Conservation (phyloP, 768 basidiomycete genomes). For the Pleurotus eryngii region DNA sequence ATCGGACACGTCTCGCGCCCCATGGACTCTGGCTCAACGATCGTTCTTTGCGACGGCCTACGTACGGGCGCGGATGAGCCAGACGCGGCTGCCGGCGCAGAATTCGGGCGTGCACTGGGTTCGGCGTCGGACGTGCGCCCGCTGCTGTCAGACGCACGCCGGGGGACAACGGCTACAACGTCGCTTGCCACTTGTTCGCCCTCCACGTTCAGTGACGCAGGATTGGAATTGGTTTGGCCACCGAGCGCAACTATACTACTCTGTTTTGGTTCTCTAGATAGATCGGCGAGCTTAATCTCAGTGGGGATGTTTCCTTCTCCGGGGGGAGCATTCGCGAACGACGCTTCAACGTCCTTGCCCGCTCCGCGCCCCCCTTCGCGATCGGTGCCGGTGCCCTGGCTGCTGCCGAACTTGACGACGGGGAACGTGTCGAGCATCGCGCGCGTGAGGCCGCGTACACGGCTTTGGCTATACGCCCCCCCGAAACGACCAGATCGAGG, state of each 20-base stretch:
- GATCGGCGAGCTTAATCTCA: not conserved
- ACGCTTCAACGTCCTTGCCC: constrained; percentile 1
- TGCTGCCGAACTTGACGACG: constrained; percentile 74
- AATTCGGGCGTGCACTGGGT: not conserved
- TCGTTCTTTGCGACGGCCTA: constrained; percentile 21
- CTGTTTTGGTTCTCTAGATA: not conserved
- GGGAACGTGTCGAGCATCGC: constrained; percentile 97
- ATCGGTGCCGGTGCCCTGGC: constrained; percentile 7
- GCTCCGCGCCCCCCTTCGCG: not conserved
- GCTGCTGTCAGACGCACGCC: not conserved
- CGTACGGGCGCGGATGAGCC: constrained; percentile 9
- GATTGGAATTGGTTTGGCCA: not conserved
- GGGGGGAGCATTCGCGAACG: not conserved
- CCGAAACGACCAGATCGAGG: constrained; percentile 48
- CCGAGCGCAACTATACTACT: not conserved
- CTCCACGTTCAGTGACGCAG: too few species aligned
- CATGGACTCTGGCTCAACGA: constrained; percentile 60
- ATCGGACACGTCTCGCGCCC: constrained; percentile 91
- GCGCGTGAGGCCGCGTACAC: constrained; percentile 81
- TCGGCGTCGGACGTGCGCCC: not conserved
- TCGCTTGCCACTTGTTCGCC: not conserved
- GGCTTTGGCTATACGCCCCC: constrained; percentile 48
- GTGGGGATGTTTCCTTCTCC: not conserved
- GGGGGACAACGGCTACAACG: not conserved
- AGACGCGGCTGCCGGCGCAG: constrained; percentile 1